Base-by-base conservation (phyloP, 1,139 yeast genomes). In the Debaryomyces psychrophilus region DNA sequence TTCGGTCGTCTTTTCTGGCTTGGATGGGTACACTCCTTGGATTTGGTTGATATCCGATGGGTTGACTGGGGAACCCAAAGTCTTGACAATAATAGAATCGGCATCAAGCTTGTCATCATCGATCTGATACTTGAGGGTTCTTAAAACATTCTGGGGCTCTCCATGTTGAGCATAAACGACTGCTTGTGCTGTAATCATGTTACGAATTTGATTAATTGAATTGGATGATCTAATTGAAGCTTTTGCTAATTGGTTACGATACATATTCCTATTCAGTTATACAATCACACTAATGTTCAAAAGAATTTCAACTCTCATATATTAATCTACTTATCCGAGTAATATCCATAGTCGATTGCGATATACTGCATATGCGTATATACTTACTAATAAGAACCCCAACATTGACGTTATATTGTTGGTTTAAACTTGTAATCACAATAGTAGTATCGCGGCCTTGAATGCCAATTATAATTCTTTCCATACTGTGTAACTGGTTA, bases 31-130 rank as follows among this genome's bases (percentile, higher is more conserved):
- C 6, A 67, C 68, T 7, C 79, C 79, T 49, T 64, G 67, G 27
- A 73, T 64, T 50, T 70, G 77, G 48, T 68, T 67, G 44, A 72
- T 59, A 54, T 73, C 79, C 6, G 77, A 69, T 1, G 79, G 79
- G 53, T 73, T 73, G 53, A 95, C 79, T 2, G 99, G 98, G 44
- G 95, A 83, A 0, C 96, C 98, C 49, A 93, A 69, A 7, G 87
- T 72, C 60, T 79, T 77, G 36, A 85, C 76, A 31, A 85, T 65
- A 17, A 85, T 77, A 40, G 82, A 71, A 47, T 73, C 62, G 38
- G 69, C 63, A 22, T 65, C 65, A 22, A 74, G 62, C 29, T 70
- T 66, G 34, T 69, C 69, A 43, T 79, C 80, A 44, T 74, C 77
- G 43, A 84, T 71, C 41, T 77, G 67, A 56, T 78, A 81, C 5